Percentiles rank a stretch among this genome's conserved stretches.
phyloP scores from a whole-genome alignment of 768 basidiomycete species.

The Calocybe gangraenosa region DNA sequence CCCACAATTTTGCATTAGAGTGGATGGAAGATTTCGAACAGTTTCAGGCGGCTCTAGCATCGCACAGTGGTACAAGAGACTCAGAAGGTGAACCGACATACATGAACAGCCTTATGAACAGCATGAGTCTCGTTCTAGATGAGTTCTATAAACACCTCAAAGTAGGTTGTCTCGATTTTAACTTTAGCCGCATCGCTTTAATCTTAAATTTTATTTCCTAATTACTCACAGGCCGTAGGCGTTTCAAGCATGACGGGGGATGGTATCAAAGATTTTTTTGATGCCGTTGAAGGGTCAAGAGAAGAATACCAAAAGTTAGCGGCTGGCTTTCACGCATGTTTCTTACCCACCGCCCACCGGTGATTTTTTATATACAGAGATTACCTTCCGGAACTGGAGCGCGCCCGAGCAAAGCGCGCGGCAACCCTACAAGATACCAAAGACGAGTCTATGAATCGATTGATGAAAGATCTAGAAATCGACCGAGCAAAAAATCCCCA shows the following conservation, averaged over 20 bases:
- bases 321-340: constrained; percentile 1
- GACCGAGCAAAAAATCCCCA: constrained; percentile 65
- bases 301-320: constrained; percentile 85
- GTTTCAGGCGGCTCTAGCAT: constrained; percentile 84
- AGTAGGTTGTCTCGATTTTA: constrained; percentile 38
- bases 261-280: constrained; percentile 88
- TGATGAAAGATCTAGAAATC: constrained; percentile 77
- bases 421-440: constrained; percentile 62
- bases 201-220: not conserved
- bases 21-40: constrained; percentile 99
- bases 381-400: constrained; percentile 86
- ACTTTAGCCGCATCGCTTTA: not conserved
- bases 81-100: constrained; percentile 91
- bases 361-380: constrained; percentile 46
- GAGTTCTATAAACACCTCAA: constrained; percentile 97
- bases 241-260: constrained; percentile 96
- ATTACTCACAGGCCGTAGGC: constrained; percentile 73
- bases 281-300: constrained; percentile 83
- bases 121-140: constrained; percentile 96
- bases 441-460: constrained; percentile 68
- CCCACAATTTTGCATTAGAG: constrained; percentile 87
- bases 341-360: constrained; percentile 3
- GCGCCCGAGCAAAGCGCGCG: constrained; percentile 61
- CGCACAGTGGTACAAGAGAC: constrained; percentile 62
- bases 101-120: constrained; percentile 98